Base-by-base conservation (phyloP, 192 early-diverging fungal genomes). In the Coemansia pectinata region DNA sequence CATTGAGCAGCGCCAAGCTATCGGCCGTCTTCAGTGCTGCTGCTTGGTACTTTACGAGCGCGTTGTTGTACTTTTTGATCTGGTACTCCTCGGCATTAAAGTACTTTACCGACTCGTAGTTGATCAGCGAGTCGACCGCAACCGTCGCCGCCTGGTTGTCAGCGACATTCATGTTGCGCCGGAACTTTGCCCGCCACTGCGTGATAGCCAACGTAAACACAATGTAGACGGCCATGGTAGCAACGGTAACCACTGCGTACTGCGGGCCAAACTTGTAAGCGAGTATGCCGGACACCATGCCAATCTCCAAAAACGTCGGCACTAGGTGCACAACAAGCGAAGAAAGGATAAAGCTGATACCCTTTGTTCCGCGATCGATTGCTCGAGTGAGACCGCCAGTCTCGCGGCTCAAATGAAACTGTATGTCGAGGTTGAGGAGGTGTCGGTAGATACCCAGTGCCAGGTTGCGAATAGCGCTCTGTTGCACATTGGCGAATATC, bases 21-120 rank as follows among this genome's bases (percentile, higher is more conserved):
- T 91, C 90, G 9, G 91, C 88, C 3, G 97, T 92, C 78, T 94
- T 93, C 53, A 98, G 84, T n/a, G 98, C 96, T 2, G 97, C 91
- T 53, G 88, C 85, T 76, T 99, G 95, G 77, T 99, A 99, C 71
- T 97, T 93, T 27, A 79, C 77, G 31, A 99, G 83, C 10, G 95
- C 90, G 14, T 85, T 86, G 65, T 97, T 93, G 70, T 99, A 99
- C 71, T 93, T 89, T 27, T 87, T 71, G n/a, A 90, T 82, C 83
- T 99, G 97, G 73, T 93, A 93, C 31, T 86, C 85, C 80, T 98
- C 98, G 70, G 97, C 97, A 69, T 91, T 95, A 77, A 98, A 96
- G 73, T 92, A 90, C 84, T 99, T 98, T 62, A 99, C 98, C 9
- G 96, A 92, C 80, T 99, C 98, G 76, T 94, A 96, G 68, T 99